Evolutionary conservation across 2,329 filamentous ascomycete genomes (phyloP), one percentile per base, ranked within the genome.

Genomic region (Alternaria arbusti): DNA sequence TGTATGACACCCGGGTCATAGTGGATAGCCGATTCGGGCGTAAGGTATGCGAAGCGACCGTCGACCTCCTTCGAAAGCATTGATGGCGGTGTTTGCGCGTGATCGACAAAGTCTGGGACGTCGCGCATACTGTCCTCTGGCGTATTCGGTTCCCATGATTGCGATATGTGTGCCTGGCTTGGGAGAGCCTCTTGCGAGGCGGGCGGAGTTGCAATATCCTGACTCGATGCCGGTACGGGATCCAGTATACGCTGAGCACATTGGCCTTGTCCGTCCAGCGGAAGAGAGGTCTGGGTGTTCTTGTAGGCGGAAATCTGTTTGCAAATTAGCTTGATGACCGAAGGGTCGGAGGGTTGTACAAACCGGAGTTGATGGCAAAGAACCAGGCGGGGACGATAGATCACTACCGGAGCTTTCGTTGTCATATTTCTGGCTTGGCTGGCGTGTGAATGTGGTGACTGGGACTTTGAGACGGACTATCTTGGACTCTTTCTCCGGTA

Each of bases 201-300:
- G 20, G 26, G 11, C 6, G 40, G 15, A 4, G 30, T 55, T 13
- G 23, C 23, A 5, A 15, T 15, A 26, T 46, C n/a, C 20, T 60
- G 62, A 9, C 22, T 58, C 43, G 50, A 62, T 49, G 30, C 50
- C 3, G 62, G 36, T 44, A 57, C 22, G 30, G 30, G 54, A 8
- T 20, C 28, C 28, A 30, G 25, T 25, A 43, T 17, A 28, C 23
- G 28, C 45, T 59, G 59, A 7, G 55, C 54, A 49, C 22, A 59
- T 17, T 63, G 59, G 1, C 45, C 51, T n/a, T 32, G 36, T 25
- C 43, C 17, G 13, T 57, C 40, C 43, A 52, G 26, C n/a, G 7
- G 57, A 54, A 43, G 5, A 25, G 44, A 54, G 20, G 0, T 3
- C 20, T 26, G 43, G 12, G 15, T 20, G 17, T 40, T 13, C n/a